Conservation (phyloP, 768 basidiomycete genomes). For the Lactarius evosmus region DNA sequence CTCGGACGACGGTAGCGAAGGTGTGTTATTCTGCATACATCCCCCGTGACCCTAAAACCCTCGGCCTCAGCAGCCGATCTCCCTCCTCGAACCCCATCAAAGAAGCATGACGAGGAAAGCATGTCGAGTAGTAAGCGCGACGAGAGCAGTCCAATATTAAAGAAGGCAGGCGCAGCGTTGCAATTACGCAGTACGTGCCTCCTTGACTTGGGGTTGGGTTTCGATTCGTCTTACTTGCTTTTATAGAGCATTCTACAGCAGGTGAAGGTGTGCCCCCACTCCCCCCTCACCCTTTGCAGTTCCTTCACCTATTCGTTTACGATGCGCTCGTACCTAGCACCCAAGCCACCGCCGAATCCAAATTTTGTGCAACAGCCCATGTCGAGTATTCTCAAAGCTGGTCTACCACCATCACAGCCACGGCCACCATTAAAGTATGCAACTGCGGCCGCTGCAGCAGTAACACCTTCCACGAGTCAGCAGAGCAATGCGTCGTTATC, state of each 20-base stretch:
- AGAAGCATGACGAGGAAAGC: conserved; percentile 81
- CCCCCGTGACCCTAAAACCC: conserved; percentile 8
- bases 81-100: conserved; percentile 60
- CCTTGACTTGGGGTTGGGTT: conserved; percentile 6
- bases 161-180: conserved; percentile 64
- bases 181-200: conserved; percentile 67
- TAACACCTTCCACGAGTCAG: conserved; percentile 35
- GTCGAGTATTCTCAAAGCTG: conserved; percentile 71
- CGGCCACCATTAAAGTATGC: conserved; percentile 86
- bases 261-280: conserved; percentile 49
- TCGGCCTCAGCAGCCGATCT: conserved; percentile 43
- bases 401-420: conserved; percentile 53
- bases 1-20: conserved; percentile 72
- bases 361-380: conserved; percentile 81
- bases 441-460: conserved; percentile 78
- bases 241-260: conserved; percentile 60
- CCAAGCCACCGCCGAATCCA: conserved; percentile 75
- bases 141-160: conserved; percentile 68
- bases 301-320: conserved; percentile 4
- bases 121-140: conserved; percentile 70
- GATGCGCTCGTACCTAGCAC: conserved; percentile 33
- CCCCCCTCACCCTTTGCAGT: background rate
- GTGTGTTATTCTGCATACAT: conserved; percentile 36
- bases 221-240: conserved; percentile 15
- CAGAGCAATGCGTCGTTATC: conserved; percentile 37